These are phyloP conservation scores for Hymenotorrendiella dingleyae DNA, from an alignment of 2,329 filamentous ascomycete genomes.

Conservation along the genomic window DNA sequence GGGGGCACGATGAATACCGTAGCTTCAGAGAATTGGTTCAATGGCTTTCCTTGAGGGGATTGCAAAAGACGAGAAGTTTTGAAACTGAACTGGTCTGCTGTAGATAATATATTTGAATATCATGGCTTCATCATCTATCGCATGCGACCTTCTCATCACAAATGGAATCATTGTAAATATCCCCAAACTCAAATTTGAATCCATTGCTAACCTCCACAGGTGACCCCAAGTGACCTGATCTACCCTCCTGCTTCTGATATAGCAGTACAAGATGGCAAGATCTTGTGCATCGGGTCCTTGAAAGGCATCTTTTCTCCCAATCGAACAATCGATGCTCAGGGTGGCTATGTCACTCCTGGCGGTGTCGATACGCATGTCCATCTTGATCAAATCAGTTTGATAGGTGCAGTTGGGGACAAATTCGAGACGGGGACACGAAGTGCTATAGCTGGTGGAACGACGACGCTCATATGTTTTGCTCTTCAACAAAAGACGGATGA, in stretches of 20 bases:
- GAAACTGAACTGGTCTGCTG: no score
- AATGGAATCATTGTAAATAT: no score
- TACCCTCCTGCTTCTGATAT: slow-evolving; percentile 39
- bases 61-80: no score
- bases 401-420: slow-evolving; percentile 40
- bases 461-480: slow-evolving; percentile 53
- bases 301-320: slow-evolving; percentile 32
- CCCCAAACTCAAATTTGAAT: no score
- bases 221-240: no score
- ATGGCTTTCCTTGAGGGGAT: no score
- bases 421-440: slow-evolving; percentile 40
- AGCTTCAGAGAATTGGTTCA: no score
- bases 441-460: slow-evolving; percentile 53
- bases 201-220: no score
- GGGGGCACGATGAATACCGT: no score
- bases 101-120: no score
- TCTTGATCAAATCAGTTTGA: slow-evolving; percentile 38
- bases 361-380: slow-evolving; percentile 46
- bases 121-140: no score
- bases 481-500: slow-evolving; percentile 41
- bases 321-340: slow-evolving; percentile 38
- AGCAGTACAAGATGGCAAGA: slow-evolving; percentile 40
- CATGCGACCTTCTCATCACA: no score
- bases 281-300: slow-evolving; percentile 37
- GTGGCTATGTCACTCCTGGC: slow-evolving; percentile 40